These are phyloP conservation scores for Podaxis mareebaensis DNA, from an alignment of 768 basidiomycete genomes.

Conservation along the genomic window DNA sequence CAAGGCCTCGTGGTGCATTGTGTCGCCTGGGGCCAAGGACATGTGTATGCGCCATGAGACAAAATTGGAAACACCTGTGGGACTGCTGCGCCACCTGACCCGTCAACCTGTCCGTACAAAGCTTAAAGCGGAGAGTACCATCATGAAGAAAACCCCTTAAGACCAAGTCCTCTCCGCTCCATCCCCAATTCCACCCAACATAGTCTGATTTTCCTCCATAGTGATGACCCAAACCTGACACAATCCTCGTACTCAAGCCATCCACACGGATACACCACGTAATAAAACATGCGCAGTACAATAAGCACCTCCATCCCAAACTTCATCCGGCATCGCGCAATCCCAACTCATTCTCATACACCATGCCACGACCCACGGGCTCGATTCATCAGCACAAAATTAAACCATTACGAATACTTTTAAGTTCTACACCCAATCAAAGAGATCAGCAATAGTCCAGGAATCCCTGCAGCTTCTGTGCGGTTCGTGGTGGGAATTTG, in stretches of 20 bases:
- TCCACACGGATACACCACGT: background rate
- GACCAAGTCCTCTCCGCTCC: background rate
- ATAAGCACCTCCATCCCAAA: background rate
- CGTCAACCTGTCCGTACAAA: background rate
- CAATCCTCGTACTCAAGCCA: background rate
- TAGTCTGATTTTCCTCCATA: background rate
- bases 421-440: slow-evolving; percentile 4
- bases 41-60: background rate
- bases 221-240: background rate
- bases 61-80: background rate
- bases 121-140: background rate
- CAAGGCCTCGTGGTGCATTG: background rate
- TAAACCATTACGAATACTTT: slow-evolving; percentile 3
- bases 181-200: slow-evolving; percentile 1
- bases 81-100: background rate
- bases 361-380: background rate
- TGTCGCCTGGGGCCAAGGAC: background rate
- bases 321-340: background rate
- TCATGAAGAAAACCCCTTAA: background rate
- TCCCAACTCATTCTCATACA: background rate
- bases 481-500: slow-evolving; percentile 72
- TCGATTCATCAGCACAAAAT: slow-evolving; percentile 1
- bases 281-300: background rate
- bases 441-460: slow-evolving; percentile 55
- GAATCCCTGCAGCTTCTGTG: slow-evolving; percentile 68